These are phyloP conservation scores for Eucalyptus cloeziana DNA, from an alignment of 345 rosid genomes.

Conservation along the genomic window DNA sequence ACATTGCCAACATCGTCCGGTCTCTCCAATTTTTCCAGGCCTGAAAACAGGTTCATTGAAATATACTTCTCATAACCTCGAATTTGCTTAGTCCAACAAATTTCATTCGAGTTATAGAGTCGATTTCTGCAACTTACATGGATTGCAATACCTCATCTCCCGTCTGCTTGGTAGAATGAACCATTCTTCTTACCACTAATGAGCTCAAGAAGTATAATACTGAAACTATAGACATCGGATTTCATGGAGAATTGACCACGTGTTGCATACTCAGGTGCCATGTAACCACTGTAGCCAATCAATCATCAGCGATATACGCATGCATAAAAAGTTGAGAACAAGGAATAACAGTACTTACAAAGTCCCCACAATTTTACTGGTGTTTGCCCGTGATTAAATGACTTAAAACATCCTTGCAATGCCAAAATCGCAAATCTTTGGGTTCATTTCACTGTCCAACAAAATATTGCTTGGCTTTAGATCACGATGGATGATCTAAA, in stretches of 20 bases:
- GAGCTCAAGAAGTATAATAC: slow-evolving; percentile 4
- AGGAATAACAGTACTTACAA: too few relatives aligned
- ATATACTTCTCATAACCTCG: too few relatives aligned
- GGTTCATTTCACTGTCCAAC: too few relatives aligned
- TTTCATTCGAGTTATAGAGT: too few relatives aligned
- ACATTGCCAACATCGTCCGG: neutral
- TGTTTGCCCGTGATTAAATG: too few relatives aligned
- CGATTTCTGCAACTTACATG: neutral
- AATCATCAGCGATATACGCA: neutral
- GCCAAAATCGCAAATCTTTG: too few relatives aligned
- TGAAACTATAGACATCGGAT: neutral
- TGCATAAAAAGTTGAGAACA: too few relatives aligned
- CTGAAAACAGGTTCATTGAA: neutral
- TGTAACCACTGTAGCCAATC: neutral
- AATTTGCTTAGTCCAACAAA: too few relatives aligned
- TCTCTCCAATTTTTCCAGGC: slow-evolving; percentile 15
- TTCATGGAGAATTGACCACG: neutral
- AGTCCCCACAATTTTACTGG: too few relatives aligned
- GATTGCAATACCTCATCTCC: neutral
- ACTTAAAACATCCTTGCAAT: too few relatives aligned
- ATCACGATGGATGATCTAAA: too few relatives aligned
- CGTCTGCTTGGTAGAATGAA: neutral
- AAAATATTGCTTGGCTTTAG: too few relatives aligned
- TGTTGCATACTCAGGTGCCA: slow-evolving; percentile 1
- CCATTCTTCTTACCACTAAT: neutral